phyloP scores from a whole-genome alignment of 2,329 filamentous ascomycete species.

The Colletotrichum sp. region DNA sequence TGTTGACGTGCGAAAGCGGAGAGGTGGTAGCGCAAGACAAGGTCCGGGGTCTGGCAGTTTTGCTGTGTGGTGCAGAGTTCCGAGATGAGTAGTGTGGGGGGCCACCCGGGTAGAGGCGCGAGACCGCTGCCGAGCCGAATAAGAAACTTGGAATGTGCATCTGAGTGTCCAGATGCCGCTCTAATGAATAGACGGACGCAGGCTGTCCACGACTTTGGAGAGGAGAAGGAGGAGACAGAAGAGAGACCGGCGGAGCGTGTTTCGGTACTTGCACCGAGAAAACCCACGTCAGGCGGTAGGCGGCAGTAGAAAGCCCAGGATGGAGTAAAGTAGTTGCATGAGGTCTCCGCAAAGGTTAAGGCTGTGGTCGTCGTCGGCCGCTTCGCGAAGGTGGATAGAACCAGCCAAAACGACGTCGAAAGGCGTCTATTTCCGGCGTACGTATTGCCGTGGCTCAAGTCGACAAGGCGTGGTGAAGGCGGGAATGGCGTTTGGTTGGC shows the following conservation, averaged over 20 bases:
- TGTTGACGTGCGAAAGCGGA: constrained; percentile 17
- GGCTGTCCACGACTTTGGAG: not conserved
- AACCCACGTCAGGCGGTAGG: not conserved
- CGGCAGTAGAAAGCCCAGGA: not conserved
- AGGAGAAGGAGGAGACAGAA: not conserved
- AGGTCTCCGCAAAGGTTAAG: constrained; percentile 3
- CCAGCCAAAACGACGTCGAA: not conserved
- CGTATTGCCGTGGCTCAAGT: not conserved
- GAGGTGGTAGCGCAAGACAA: constrained; percentile 13
- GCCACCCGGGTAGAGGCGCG: not conserved
- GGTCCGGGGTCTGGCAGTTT: constrained; percentile 12
- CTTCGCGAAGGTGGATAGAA: constrained; percentile 6
- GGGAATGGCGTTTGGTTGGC: constrained; percentile 18
- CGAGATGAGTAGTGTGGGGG: constrained; percentile 16
- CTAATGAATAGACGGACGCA: not conserved
- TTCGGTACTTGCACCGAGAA: not conserved
- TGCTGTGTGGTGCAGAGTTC: constrained; percentile 13
- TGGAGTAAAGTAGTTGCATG: not conserved
- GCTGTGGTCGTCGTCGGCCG: not conserved
- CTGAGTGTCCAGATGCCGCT: not conserved
- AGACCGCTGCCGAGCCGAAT: not conserved
- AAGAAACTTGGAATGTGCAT: not conserved
- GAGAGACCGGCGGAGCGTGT: not conserved
- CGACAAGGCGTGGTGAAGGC: not conserved
- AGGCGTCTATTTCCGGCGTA: constrained; percentile 7